Evolutionary conservation across 345 rosid genomes (phyloP).

Genomic region (Populus simonii): DNA sequence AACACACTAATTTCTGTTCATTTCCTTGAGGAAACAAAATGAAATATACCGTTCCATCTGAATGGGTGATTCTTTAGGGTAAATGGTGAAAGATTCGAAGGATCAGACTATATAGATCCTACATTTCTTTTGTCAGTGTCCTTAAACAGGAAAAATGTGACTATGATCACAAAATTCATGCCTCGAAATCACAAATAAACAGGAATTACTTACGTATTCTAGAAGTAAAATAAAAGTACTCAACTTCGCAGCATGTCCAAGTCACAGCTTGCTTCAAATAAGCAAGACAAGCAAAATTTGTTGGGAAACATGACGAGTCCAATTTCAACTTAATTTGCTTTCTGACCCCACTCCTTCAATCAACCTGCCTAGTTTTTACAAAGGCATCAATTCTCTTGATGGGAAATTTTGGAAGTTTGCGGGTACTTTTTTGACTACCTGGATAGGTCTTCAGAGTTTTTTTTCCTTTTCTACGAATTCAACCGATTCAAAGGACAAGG

Average conservation of each 20-base stretch:
- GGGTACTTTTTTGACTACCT: neutral
- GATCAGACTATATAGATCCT: neutral
- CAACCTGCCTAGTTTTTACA: neutral
- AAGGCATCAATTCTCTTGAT: neutral
- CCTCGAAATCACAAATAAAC: neutral
- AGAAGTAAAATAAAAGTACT: neutral
- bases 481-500: neutral
- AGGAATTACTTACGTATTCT: neutral
- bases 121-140: neutral
- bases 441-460: neutral
- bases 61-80: neutral
- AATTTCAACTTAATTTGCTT: neutral
- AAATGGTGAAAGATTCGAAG: conserved; percentile 3
- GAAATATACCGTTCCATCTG: neutral
- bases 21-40: neutral
- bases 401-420: neutral
- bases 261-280: conserved; percentile 7
- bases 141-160: neutral
- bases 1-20: neutral
- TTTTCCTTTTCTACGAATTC: neutral
- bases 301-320: neutral
- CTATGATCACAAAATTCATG: neutral
- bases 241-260: neutral
- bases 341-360: neutral
- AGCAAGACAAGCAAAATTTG: neutral